These are phyloP conservation scores for Triangularia verruculosa DNA, from an alignment of 2,329 filamentous ascomycete species.

Conservation along the genomic window DNA sequence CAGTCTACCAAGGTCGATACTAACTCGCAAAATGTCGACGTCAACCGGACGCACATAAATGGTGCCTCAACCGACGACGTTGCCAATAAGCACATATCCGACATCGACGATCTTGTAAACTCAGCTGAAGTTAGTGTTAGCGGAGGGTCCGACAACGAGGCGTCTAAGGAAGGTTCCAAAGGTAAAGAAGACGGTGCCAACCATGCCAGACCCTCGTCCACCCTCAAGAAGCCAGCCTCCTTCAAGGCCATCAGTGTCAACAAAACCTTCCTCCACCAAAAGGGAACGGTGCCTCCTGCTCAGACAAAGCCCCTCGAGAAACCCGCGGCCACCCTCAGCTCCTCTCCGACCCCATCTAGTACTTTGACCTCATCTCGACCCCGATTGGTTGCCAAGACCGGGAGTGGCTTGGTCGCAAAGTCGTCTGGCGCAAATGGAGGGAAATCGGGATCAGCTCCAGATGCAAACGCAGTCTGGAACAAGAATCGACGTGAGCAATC, in stretches of 20 bases:
- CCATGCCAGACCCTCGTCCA: slow-evolving; percentile 56
- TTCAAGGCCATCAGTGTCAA: slow-evolving; percentile 88
- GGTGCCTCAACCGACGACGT: slow-evolving; percentile 50
- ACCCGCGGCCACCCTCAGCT: slow-evolving; percentile 43
- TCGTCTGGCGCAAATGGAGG: slow-evolving; percentile 51
- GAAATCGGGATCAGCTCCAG: slow-evolving; percentile 56
- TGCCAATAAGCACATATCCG: slow-evolving; percentile 56
- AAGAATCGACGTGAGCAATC: slow-evolving; percentile 71
- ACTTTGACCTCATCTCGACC: slow-evolving; percentile 56
- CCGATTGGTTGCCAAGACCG: slow-evolving; percentile 73
- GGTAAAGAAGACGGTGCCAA: slow-evolving; percentile 55
- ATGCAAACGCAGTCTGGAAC: slow-evolving; percentile 79
- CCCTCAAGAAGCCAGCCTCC: slow-evolving; percentile 69
- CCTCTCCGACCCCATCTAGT: slow-evolving; percentile 42
- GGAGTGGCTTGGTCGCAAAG: slow-evolving; percentile 51
- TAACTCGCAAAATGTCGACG: slow-evolving; percentile 47
- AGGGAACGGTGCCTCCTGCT: slow-evolving; percentile 47
- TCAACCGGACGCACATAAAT: slow-evolving; percentile 47
- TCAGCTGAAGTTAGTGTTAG: slow-evolving; percentile 67
- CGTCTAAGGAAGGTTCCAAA: slow-evolving; percentile 58
- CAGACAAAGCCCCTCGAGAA: slow-evolving; percentile 53
- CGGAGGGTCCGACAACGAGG: slow-evolving; percentile 74
- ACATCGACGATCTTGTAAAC: slow-evolving; percentile 57
- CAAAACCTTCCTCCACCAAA: slow-evolving; percentile 77
- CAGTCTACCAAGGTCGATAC: slow-evolving; percentile 37